phyloP scores from a whole-genome alignment of 192 early-diverging fungal genomes.

The Backusella psychrophila region DNA sequence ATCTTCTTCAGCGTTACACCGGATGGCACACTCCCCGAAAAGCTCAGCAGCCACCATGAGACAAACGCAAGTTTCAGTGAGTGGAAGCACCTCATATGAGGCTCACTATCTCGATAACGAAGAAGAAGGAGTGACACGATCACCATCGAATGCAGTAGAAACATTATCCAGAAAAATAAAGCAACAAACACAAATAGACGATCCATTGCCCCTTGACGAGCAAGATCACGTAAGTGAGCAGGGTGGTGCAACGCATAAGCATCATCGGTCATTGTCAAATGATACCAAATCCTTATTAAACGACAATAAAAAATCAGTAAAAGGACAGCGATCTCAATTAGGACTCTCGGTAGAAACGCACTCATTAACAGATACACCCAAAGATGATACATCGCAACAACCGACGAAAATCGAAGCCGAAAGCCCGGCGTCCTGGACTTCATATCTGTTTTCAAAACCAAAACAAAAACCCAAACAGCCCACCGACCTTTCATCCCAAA shows the following conservation, averaged over 20 bases:
- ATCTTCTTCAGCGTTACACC: not conserved
- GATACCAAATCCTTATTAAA: not conserved
- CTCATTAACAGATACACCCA: not conserved
- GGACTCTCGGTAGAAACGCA: not conserved
- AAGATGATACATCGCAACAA: not conserved
- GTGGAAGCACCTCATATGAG: not conserved
- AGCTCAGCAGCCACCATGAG: not conserved
- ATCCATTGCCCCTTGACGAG: not conserved
- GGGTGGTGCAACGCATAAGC: not conserved
- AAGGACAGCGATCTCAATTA: not conserved
- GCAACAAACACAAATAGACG: not conserved
- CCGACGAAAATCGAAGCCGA: not conserved
- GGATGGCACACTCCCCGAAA: constrained; percentile 7
- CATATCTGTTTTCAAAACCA: not conserved
- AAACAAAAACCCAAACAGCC: not conserved
- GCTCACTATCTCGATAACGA: not conserved
- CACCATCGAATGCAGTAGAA: not conserved
- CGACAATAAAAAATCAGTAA: not conserved
- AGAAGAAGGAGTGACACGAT: not conserved
- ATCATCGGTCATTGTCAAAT: not conserved
- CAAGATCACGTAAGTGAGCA: not conserved
- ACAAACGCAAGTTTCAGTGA: not conserved
- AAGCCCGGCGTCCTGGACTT: not conserved
- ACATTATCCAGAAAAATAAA: not conserved
- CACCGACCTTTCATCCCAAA: not conserved